These are phyloP conservation scores for Fusarium chaquense DNA, from an alignment of 2,329 filamentous ascomycete species.

Conservation along the genomic window DNA sequence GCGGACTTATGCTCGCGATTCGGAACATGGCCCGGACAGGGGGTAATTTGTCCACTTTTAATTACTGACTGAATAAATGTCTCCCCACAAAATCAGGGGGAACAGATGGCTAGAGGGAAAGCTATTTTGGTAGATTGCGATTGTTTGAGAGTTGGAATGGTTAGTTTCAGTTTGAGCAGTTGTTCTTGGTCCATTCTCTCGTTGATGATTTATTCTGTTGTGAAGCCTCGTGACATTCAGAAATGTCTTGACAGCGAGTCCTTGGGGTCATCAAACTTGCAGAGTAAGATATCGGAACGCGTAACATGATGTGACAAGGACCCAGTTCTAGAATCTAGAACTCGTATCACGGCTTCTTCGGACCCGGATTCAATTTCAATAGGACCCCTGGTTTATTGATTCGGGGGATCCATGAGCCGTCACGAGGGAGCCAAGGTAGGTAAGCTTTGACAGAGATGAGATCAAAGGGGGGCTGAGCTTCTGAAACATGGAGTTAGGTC, in stretches of 20 bases:
- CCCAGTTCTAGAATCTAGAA: conserved; percentile 22
- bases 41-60: conserved; percentile 40
- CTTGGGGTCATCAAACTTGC: conserved; percentile 4
- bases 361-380: conserved; percentile 26
- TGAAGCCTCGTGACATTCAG: background rate
- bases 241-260: background rate
- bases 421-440: conserved; percentile 5
- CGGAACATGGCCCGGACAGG: conserved; percentile 9
- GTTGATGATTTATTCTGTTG: background rate
- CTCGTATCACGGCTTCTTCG: conserved; percentile 22
- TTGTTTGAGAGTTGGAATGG: conserved; percentile 37
- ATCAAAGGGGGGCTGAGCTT: conserved; percentile 29
- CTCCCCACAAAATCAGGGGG: conserved; percentile 40
- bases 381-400: conserved; percentile 15
- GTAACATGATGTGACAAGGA: conserved; percentile 24
- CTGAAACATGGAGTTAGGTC: conserved; percentile 43
- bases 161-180: conserved; percentile 28
- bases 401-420: conserved; percentile 10
- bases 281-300: conserved; percentile 13
- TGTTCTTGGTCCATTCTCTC: background rate
- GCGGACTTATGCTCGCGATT: background rate
- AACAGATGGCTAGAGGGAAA: background rate
- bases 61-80: conserved; percentile 21
- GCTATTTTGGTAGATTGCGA: conserved; percentile 7
- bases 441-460: conserved; percentile 10